phyloP scores from a whole-genome alignment of 495 filamentous ascomycete species.

The Hypoxylon intermedium region DNA sequence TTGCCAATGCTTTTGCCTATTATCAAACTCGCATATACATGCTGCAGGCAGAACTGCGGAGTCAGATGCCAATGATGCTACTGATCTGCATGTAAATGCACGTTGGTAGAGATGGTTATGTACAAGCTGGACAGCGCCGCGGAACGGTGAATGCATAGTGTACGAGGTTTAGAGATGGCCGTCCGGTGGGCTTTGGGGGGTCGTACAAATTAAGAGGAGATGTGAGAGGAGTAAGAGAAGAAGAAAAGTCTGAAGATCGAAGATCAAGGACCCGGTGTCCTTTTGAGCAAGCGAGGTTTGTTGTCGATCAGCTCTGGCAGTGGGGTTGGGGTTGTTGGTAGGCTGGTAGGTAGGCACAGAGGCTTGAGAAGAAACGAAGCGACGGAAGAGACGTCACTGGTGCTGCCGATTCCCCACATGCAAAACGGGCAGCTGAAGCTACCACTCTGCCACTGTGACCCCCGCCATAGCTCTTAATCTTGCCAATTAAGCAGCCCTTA shows the following conservation, averaged over 20 bases:
- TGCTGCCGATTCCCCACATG: constrained; percentile 25
- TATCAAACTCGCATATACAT: neutral
- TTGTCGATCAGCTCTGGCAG: constrained; percentile 31
- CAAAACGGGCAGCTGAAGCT: constrained; percentile 8
- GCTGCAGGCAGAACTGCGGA: constrained; percentile 16
- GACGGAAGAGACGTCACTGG: constrained; percentile 32
- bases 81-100: constrained; percentile 29
- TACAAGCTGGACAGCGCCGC: constrained; percentile 10
- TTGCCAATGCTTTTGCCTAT: constrained; percentile 1
- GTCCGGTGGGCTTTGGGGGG: neutral
- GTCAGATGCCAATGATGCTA: constrained; percentile 20
- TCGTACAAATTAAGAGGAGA: constrained; percentile 12
- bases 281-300: constrained; percentile 37
- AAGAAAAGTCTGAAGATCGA: constrained; percentile 10
- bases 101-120: constrained; percentile 2
- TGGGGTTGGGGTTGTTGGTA: constrained; percentile 22
- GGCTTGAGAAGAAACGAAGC: constrained; percentile 8
- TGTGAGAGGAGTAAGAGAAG: constrained; percentile 4
- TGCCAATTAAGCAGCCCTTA: too few relatives aligned
- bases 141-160: constrained; percentile 2
- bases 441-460: neutral
- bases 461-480: constrained; percentile 9
- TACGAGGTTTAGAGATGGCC: neutral
- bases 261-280: constrained; percentile 11
- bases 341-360: neutral